Percentiles rank a stretch among this genome's conserved stretches.
Conservation (phyloP, 768 basidiomycete genomes). For the Gyrodon lividus region DNA sequence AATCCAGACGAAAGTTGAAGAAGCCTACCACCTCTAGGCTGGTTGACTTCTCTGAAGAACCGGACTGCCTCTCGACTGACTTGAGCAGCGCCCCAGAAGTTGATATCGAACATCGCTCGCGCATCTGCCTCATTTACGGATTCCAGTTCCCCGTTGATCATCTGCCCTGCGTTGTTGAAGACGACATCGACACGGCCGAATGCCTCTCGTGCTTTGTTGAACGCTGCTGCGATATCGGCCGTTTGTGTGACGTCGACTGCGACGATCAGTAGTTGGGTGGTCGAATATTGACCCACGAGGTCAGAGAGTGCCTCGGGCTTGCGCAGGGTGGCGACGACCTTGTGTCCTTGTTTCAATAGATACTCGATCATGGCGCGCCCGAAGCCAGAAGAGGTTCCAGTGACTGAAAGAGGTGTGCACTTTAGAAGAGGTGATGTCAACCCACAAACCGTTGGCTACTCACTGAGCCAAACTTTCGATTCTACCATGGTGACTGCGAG, state of each 20-base stretch:
- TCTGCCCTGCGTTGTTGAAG: slow-evolving; percentile 32
- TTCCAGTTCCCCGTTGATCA: slow-evolving; percentile 28
- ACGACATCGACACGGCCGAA: slow-evolving; percentile 34
- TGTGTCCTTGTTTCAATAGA: slow-evolving; percentile 34
- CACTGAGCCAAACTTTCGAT: slow-evolving; percentile 19
- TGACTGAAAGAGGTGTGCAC: slow-evolving; percentile 25
- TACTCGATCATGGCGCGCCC: slow-evolving; percentile 31
- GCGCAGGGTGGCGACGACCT: slow-evolving; percentile 40
- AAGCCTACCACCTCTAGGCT: slow-evolving; percentile 27
- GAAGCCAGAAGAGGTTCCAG: slow-evolving; percentile 37
- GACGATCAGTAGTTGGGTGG: slow-evolving; percentile 16
- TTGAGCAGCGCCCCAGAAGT: slow-evolving; percentile 24
- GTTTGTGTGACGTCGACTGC: slow-evolving; percentile 27
- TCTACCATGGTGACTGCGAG: slow-evolving; percentile 6
- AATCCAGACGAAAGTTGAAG: slow-evolving; percentile 25
- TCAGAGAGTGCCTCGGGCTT: slow-evolving; percentile 23
- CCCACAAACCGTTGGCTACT: background rate
- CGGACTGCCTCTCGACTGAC: slow-evolving; percentile 27
- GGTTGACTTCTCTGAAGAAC: slow-evolving; percentile 32
- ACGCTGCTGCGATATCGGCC: slow-evolving; percentile 22
- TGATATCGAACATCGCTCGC: slow-evolving; percentile 36
- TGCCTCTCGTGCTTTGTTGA: slow-evolving; percentile 17
- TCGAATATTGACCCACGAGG: slow-evolving; percentile 16
- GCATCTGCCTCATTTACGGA: slow-evolving; percentile 29
- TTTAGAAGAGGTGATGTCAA: background rate